Base-by-base conservation (phyloP, 2,329 filamentous ascomycete species). In the Bipolaris sorokiniana region DNA sequence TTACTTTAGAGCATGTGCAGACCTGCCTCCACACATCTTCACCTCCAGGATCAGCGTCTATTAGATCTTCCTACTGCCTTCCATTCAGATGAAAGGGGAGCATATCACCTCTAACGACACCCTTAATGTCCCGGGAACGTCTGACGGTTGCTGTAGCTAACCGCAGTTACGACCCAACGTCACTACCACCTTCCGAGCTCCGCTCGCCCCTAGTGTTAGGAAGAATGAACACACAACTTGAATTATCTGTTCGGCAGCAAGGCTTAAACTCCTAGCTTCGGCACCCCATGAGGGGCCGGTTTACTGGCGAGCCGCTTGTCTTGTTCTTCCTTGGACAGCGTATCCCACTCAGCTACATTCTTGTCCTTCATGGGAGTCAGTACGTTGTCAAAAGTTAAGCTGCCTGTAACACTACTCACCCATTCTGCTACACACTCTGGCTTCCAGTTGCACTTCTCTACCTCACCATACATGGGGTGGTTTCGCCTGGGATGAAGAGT, bases 391-490 rank as follows among this genome's bases (percentile, higher is more conserved):
- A 26, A 9, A 7, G 10, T 26, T n/a, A 16, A 42, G 6, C n/a
- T 44, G 18, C 4, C 5, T 7, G 16, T 5, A 7, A 28, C 7
- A 22, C 3, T 13, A 62, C 69, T 62, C 55, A 73, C 71, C 88
- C 88, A 91, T 64, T 82, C 77, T 23, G 77, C 78, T 10, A 90
- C 86, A 64, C 88, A 90, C 4, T 86, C 83, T 5, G 78, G 72
- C 41, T 86, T 82, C 88, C 88, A 90, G 68, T 90, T 90, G 75
- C 88, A 90, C 62, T 82, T 80, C 71, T 90, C 88, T 0, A 90
- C 88, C 72, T 89, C 86, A 5, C 87, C 88, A 67, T 87, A 90
- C 51, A 87, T 84, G 1, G 88, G 87, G 70, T 91, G 88, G 45
- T 80, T 86, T 76, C 83, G 89, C 28, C 88, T 81, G 1, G 86